Percentiles rank a stretch among this genome's conserved stretches.
phyloP scores from a whole-genome alignment of 345 rosid species.

The Citrus reticulata region DNA sequence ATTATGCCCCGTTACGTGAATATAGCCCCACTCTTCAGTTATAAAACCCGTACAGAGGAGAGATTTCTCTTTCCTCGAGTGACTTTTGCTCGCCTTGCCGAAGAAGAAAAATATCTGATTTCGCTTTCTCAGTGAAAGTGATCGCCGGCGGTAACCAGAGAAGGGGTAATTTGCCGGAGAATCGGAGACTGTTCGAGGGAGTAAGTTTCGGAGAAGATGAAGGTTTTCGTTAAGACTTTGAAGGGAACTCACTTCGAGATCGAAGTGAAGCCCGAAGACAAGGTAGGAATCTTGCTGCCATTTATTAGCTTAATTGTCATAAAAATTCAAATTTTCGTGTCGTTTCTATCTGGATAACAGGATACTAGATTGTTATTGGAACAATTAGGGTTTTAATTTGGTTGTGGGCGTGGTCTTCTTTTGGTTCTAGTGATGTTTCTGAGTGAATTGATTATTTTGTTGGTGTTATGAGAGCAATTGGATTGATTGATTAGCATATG shows the following conservation, averaged over 20 bases:
- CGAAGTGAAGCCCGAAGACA: slow-evolving; percentile 40
- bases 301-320: background rate
- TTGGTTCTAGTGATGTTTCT: background rate
- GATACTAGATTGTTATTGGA: background rate
- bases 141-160: slow-evolving; percentile 2
- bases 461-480: background rate
- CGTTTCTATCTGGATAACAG: background rate
- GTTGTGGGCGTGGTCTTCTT: background rate
- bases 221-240: slow-evolving; percentile 45
- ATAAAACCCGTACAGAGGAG: background rate
- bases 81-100: background rate
- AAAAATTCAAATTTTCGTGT: background rate
- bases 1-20: background rate
- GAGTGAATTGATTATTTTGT: background rate
- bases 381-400: slow-evolving; percentile 6
- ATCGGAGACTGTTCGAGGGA: background rate
- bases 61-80: background rate
- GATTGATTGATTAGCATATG: background rate
- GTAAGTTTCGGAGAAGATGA: slow-evolving; percentile 26
- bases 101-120: background rate
- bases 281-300: slow-evolving; percentile 7
- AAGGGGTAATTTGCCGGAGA: background rate
- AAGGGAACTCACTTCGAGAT: slow-evolving; percentile 44
- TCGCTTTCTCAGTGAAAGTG: background rate
- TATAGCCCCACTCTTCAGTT: background rate